A percentile compares a stretch with the other conserved stretches of the same genome.
Evolutionary conservation across 176 grass and related monocot species (phyloP).

Genomic region (Oryza officinalis): DNA sequence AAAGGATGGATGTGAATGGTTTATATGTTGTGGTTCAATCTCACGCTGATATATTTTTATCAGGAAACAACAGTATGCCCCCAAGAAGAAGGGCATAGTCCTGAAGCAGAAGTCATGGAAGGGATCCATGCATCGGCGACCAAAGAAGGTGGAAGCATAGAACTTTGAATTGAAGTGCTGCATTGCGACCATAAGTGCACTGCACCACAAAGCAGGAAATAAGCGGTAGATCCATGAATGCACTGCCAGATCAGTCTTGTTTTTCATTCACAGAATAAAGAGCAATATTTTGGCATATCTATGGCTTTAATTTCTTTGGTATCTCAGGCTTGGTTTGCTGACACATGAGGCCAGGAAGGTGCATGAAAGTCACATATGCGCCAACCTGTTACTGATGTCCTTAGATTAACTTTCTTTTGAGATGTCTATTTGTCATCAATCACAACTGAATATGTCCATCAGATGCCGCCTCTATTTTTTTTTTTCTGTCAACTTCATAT

Average conservation of each 20-base stretch:
- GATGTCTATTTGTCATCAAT: background rate
- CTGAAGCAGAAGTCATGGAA: slow-evolving; percentile 38
- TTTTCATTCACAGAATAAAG: slow-evolving; percentile 38
- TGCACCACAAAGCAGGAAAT: background rate
- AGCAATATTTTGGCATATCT: slow-evolving; percentile 1
- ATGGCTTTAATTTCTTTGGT: slow-evolving; percentile 15
- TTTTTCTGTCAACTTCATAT: background rate
- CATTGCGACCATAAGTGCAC: background rate
- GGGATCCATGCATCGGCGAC: slow-evolving; percentile 2
- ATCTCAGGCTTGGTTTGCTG: background rate
- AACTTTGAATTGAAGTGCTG: background rate
- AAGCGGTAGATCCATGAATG: background rate
- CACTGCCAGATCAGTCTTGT: background rate
- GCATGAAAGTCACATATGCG: background rate
- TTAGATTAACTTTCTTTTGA: background rate
- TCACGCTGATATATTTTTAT: background rate
- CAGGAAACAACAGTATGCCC: slow-evolving; percentile 39
- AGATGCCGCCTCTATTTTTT: background rate
- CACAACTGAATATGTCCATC: background rate
- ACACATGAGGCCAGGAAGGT: background rate
- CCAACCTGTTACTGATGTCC: background rate
- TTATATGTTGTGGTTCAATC: background rate
- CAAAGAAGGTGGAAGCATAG: slow-evolving; percentile 39
- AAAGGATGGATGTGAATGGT: background rate
- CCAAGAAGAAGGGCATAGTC: slow-evolving; percentile 41